Conservation (phyloP, 225 moss, liverwort and hornwort genomes). For the Climacium dendroides region DNA sequence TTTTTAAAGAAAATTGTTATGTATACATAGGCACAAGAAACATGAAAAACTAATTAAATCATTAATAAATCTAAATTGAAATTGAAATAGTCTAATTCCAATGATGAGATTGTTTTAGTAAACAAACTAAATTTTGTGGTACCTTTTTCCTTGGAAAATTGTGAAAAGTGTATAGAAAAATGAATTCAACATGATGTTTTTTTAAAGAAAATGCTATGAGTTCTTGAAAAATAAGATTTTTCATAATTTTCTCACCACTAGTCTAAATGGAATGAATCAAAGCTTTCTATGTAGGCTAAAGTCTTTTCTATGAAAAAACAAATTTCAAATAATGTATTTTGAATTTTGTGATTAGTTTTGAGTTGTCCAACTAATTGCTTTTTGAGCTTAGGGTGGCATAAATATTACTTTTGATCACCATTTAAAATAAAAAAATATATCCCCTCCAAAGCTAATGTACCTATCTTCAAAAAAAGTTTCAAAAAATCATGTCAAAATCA, state of each 20-base stretch:
- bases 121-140: neutral
- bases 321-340: too few relatives aligned
- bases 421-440: too few relatives aligned
- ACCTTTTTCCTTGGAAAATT: neutral
- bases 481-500: too few relatives aligned
- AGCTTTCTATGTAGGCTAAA: neutral
- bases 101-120: neutral
- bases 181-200: neutral
- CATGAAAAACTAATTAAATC: neutral
- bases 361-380: accelerated
- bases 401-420: too few relatives aligned
- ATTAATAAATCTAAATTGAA: neutral
- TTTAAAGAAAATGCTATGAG: too few relatives aligned
- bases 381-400: too few relatives aligned
- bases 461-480: too few relatives aligned
- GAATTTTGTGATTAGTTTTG: neutral
- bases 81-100: neutral
- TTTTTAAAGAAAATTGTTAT: neutral
- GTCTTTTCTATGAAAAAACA: neutral
- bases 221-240: too few relatives aligned
- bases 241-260: neutral
- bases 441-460: too few relatives aligned
- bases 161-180: neutral
- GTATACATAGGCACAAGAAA: neutral
- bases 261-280: neutral